Percentiles rank a stretch among this genome's conserved stretches.
Conservation (phyloP, 306 rosid species). For the Prunus mira region DNA sequence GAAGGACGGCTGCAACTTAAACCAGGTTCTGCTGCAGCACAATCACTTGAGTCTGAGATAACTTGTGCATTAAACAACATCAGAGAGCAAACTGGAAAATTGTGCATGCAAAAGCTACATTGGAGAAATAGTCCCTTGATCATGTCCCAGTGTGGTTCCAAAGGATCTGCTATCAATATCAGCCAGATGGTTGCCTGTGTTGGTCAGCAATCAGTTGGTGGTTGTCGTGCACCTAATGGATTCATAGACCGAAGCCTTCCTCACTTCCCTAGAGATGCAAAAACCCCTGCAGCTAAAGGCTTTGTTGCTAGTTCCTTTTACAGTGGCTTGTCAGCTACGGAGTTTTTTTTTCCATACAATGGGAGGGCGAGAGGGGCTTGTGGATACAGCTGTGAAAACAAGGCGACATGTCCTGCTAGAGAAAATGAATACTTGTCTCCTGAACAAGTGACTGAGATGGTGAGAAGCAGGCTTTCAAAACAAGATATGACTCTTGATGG, state of each 20-base stretch:
- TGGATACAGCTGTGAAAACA: constrained; percentile 98
- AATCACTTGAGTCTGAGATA: constrained; percentile 68
- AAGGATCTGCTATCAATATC: constrained; percentile 88
- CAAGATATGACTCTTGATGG: constrained; percentile 46
- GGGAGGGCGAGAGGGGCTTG: constrained; percentile 98
- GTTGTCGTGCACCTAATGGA: constrained; percentile 90
- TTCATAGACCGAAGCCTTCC: constrained; percentile 96
- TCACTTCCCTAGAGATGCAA: constrained; percentile 69
- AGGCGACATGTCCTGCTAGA: constrained; percentile 71
- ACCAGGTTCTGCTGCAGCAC: constrained; percentile 94
- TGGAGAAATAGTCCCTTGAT: constrained; percentile 98
- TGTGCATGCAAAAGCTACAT: constrained; percentile 78
- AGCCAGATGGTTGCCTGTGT: constrained; percentile 97
- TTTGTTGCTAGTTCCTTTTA: constrained; percentile 90
- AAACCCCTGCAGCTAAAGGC: constrained; percentile 89
- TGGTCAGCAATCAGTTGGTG: constrained; percentile 95
- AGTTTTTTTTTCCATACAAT: constrained; percentile 96
- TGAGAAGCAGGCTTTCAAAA: constrained; percentile 57
- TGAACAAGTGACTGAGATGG: constrained; percentile 45
- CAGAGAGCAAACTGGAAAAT: constrained; percentile 67
- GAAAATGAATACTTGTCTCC: constrained; percentile 57
- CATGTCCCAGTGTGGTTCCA: constrained; percentile 98
- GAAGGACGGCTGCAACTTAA: constrained; percentile 62
- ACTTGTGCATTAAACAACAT: constrained; percentile 54
- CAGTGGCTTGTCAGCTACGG: constrained; percentile 90